Evolutionary conservation across 2,329 filamentous ascomycete species (phyloP).

Genomic region (Graphilbum sp.): DNA sequence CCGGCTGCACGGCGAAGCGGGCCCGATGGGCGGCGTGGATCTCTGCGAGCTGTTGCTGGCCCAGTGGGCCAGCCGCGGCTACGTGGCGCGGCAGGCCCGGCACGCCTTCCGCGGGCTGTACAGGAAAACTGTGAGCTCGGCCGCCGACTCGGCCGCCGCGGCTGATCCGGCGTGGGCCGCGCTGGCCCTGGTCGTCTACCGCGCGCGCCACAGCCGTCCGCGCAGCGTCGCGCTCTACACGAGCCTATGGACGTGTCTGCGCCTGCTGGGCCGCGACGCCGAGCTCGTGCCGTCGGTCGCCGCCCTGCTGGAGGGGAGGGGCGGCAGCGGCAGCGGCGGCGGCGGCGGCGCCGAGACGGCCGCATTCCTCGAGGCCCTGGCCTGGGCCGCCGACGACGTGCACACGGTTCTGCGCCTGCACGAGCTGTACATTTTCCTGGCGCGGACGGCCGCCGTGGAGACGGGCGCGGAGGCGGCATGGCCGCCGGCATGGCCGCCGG

Average conservation of each 20-base stretch:
- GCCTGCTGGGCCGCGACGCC: constrained; percentile 1
- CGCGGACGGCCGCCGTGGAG: not conserved
- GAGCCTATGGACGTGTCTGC: constrained; percentile 6
- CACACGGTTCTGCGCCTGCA: constrained; percentile 10
- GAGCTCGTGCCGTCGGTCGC: constrained; percentile 4
- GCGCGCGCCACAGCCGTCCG: constrained; percentile 1
- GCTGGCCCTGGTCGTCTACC: constrained; percentile 12
- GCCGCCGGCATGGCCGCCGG: not conserved
- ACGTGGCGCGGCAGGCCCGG: constrained; percentile 6
- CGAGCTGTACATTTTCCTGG: constrained; percentile 4
- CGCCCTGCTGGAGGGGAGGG: constrained; percentile 1
- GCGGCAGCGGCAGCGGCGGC: not conserved
- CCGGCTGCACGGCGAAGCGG: constrained; percentile 4
- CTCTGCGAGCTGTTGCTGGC: constrained; percentile 14
- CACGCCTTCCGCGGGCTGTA: not conserved
- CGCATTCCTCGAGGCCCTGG: constrained; percentile 11
- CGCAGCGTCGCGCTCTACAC: constrained; percentile 3
- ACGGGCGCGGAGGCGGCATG: too few relatives aligned
- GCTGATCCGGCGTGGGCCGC: constrained; percentile 10
- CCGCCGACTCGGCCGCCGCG: too few relatives aligned
- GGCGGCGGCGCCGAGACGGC: not conserved
- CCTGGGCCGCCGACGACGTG: constrained; percentile 10
- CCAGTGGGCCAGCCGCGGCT: constrained; percentile 17
- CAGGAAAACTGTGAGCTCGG: too few relatives aligned
- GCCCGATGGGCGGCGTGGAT: constrained; percentile 5